Conservation (phyloP, 1,284 basidiomycete species). For the Cutaneotrichosporon cavernicola region DNA sequence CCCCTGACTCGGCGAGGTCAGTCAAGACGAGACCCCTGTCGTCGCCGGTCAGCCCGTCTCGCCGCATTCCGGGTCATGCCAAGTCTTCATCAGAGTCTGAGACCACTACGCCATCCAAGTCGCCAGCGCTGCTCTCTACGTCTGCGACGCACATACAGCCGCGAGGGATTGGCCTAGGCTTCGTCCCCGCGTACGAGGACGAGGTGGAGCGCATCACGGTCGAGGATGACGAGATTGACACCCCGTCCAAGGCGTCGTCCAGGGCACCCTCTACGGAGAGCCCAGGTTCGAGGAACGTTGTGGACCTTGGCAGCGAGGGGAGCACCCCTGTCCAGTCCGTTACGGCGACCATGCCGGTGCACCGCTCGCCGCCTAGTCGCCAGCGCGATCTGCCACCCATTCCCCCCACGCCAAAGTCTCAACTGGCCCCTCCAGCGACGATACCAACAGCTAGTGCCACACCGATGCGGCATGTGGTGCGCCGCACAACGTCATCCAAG, state of each 20-base stretch:
- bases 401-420: background rate
- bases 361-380: background rate
- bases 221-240: background rate
- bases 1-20: background rate
- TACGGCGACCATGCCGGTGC: background rate
- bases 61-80: background rate
- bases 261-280: background rate
- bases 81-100: background rate
- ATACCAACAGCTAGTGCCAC: background rate
- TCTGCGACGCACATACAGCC: background rate
- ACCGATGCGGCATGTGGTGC: background rate
- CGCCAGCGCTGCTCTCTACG: background rate
- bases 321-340: background rate
- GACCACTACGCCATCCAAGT: background rate
- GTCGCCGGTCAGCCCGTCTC: background rate
- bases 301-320: slow-evolving; percentile 1
- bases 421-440: background rate
- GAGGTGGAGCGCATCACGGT: background rate
- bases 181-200: background rate
- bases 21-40: background rate
- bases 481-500: slow-evolving; percentile 15
- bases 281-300: background rate
- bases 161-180: background rate
- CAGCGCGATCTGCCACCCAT: background rate
- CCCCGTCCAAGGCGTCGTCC: background rate